Conservation (phyloP, 2,329 filamentous ascomycete species). For the Rutstroemia sp. region DNA sequence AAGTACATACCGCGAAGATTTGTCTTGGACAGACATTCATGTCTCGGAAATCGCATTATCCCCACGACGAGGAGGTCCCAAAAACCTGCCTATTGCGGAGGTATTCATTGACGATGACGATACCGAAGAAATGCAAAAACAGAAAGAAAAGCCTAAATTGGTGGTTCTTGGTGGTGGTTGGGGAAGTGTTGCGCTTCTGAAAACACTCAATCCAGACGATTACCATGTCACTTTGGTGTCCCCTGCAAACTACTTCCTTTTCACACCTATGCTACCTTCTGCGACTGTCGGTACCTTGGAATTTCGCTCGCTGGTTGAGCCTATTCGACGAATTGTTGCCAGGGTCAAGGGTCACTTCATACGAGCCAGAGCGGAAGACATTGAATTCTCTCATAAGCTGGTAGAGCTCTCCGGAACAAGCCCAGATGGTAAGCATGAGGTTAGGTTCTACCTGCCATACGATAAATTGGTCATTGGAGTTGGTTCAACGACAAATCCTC, state of each 20-base stretch:
- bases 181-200: constrained; percentile 88
- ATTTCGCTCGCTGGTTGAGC: constrained; percentile 84
- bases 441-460: constrained; percentile 89
- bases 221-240: constrained; percentile 96
- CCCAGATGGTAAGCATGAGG: constrained; percentile 56
- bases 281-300: constrained; percentile 95
- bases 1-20: constrained; percentile 73
- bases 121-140: constrained; percentile 55
- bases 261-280: constrained; percentile 95
- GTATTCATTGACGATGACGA: constrained; percentile 87
- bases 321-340: constrained; percentile 75
- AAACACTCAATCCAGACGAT: constrained; percentile 81
- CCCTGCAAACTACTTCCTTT: constrained; percentile 93
- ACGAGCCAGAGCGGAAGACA: constrained; percentile 76
- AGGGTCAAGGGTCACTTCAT: constrained; percentile 82
- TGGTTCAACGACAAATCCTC: constrained; percentile 86
- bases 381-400: constrained; percentile 86
- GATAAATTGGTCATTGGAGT: constrained; percentile 93
- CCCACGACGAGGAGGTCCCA: constrained; percentile 78
- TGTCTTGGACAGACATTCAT: constrained; percentile 61
- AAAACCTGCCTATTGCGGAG: constrained; percentile 89
- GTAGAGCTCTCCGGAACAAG: constrained; percentile 77
- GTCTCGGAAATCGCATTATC: constrained; percentile 80
- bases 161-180: constrained; percentile 92
- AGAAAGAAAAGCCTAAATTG: constrained; percentile 84